Evolutionary conservation across 257 asterid species (phyloP), one percentile per base, ranked within the genome.

Genomic region (Mitragyna speciosa): DNA sequence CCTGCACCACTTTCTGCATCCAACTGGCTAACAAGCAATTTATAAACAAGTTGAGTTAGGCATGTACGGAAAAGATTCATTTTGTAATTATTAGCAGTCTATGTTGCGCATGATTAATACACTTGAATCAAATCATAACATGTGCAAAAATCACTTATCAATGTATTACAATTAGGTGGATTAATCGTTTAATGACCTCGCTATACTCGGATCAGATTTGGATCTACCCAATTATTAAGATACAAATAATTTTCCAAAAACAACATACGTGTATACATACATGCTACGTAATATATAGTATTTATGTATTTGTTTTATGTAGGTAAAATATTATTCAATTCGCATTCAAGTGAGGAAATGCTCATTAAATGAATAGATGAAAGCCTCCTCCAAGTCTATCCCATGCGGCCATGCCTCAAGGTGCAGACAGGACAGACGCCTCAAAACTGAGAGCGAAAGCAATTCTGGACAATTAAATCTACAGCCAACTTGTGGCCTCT

Each of bases 361-460:
- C 84, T 78, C 85, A 88, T 79, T 82, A 75, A 81, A 84, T 83
- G 83, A 76, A 77, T 65, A 72, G 83, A 81, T 73, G 81, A 36
- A 36, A 16, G 39, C 15, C 24, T 64, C 78, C 82, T 63, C 41
- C 41, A 65, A 30, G 76, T 58, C 79, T 70, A 73, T 70, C 89
- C 89, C 93, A 89, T 87, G 65, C 88, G 75, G 81, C 72, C 73
- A 79, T 76, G 83, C 85, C 80, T 78, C 86, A 59, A 36, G 48
- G n/a, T 39, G 30, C 70, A 58, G 70, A 76, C 83, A 79, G 76
- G 75, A 58, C 72, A 79, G 73, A 74, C 81, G 54, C 67, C 47
- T 61, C 56, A 80, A 70, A 58, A 61, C 54, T 65, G 81, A 81
- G 76, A 71, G 78, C 68, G 83, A 82, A 86, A 80, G 87, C 83